These are phyloP conservation scores for Kwoniella europaea DNA, from an alignment of 768 basidiomycete species.

Conservation along the genomic window DNA sequence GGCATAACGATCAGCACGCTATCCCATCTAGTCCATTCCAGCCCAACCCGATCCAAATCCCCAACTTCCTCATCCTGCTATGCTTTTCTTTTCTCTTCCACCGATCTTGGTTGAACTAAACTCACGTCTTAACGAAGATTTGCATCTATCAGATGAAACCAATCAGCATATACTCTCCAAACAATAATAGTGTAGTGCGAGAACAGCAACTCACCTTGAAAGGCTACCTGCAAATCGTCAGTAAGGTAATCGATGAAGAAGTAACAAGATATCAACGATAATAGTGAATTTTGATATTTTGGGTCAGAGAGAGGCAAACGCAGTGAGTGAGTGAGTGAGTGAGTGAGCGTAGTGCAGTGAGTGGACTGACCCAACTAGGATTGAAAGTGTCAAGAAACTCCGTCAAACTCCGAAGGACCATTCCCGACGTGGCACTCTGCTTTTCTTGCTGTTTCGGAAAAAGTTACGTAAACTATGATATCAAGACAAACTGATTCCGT, in stretches of 20 bases:
- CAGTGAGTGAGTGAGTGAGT: background rate
- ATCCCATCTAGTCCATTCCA: background rate
- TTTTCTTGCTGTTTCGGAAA: background rate
- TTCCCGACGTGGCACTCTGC: slow-evolving; percentile 14
- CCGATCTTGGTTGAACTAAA: slow-evolving; percentile 19
- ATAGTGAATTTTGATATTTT: slow-evolving; percentile 4
- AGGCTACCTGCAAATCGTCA: slow-evolving; percentile 31
- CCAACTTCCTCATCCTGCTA: background rate
- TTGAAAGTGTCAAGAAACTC: slow-evolving; percentile 24
- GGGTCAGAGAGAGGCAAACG: background rate
- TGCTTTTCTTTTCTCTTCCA: background rate
- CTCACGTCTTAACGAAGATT: slow-evolving; percentile 56
- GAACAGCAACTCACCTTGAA: slow-evolving; percentile 25
- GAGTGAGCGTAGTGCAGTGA: slow-evolving; percentile 1
- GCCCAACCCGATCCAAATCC: background rate
- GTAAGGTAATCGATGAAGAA: slow-evolving; percentile 16
- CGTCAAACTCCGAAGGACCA: slow-evolving; percentile 22
- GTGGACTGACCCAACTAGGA: background rate
- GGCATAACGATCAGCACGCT: slow-evolving; percentile 9
- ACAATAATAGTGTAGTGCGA: background rate
- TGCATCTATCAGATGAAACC: slow-evolving; percentile 38
- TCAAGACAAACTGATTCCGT: background rate
- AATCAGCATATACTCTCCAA: slow-evolving; percentile 1
- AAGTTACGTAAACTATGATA: background rate
- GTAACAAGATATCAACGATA: background rate